phyloP scores from a whole-genome alignment of 2,329 filamentous ascomycete genomes.

The Trichoderma sp. region DNA sequence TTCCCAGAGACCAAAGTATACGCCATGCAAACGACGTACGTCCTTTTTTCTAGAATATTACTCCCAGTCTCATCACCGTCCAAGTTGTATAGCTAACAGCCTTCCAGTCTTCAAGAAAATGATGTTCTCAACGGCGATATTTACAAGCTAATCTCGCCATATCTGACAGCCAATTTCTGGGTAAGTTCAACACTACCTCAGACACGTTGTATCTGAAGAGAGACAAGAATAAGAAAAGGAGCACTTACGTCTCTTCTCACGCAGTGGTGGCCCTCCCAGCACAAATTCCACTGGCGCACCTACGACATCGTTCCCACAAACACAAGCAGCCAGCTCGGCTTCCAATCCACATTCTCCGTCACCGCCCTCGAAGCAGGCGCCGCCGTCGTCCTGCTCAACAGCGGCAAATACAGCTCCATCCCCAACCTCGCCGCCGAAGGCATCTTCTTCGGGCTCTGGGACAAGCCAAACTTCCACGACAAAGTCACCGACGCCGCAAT shows the following conservation, averaged over 20 bases:
- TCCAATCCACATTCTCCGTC: constrained; percentile 57
- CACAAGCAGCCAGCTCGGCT: constrained; percentile 50
- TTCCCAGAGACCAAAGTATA: constrained; percentile 57
- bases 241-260: not conserved
- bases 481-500: constrained; percentile 52
- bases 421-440: constrained; percentile 55
- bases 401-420: constrained; percentile 50
- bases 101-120: constrained; percentile 47
- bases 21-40: constrained; percentile 54
- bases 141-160: constrained; percentile 53
- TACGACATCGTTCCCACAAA: constrained; percentile 52
- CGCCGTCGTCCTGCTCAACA: constrained; percentile 50
- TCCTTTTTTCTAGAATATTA: not conserved
- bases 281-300: constrained; percentile 57
- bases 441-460: constrained; percentile 54
- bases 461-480: constrained; percentile 56
- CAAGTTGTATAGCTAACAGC: not conserved
- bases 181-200: constrained; percentile 35
- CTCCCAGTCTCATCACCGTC: not conserved
- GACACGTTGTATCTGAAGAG: not conserved
- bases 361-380: constrained; percentile 48
- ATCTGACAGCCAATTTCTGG: constrained; percentile 57
- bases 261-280: constrained; percentile 57
- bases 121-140: constrained; percentile 56
- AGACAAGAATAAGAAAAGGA: not conserved